Conservation (phyloP, 768 basidiomycete species). For the Macrolepiota albuminosa region DNA sequence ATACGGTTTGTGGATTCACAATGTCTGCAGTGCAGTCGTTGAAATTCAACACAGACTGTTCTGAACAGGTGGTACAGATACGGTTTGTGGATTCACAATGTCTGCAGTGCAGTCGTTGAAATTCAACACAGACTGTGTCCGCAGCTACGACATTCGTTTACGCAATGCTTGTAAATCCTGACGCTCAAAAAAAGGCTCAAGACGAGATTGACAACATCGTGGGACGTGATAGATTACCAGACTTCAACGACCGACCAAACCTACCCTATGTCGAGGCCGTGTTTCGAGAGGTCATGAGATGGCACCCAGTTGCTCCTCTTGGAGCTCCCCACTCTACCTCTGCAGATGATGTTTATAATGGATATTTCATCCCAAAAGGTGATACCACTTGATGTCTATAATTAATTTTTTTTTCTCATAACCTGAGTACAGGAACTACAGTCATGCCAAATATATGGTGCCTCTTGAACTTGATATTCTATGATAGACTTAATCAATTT, state of each 20-base stretch:
- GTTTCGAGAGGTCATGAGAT: too few relatives aligned
- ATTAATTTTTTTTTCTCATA: background rate
- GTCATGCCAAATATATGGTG: background rate
- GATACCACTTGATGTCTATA: background rate
- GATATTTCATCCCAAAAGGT: background rate
- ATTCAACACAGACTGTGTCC: background rate
- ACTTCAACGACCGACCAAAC: constrained; percentile 12
- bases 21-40: background rate
- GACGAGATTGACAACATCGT: constrained; percentile 15
- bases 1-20: background rate
- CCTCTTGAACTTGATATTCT: too few relatives aligned
- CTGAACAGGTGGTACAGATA: background rate
- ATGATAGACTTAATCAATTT: too few relatives aligned
- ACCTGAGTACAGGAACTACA: background rate
- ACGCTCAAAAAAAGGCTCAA: background rate
- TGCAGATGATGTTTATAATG: too few relatives aligned
- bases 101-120: background rate
- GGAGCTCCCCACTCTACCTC: too few relatives aligned
- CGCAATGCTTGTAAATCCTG: constrained; percentile 17
- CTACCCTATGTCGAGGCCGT: too few relatives aligned
- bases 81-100: background rate
- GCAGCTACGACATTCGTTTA: constrained; percentile 10
- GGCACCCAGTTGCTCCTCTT: too few relatives aligned
- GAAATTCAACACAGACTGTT: too few relatives aligned
- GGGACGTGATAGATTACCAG: constrained; percentile 32